Evolutionary conservation across 2,329 filamentous ascomycete species (phyloP), one percentile per base, ranked within the genome.

Genomic region (Fusarium globosum): DNA sequence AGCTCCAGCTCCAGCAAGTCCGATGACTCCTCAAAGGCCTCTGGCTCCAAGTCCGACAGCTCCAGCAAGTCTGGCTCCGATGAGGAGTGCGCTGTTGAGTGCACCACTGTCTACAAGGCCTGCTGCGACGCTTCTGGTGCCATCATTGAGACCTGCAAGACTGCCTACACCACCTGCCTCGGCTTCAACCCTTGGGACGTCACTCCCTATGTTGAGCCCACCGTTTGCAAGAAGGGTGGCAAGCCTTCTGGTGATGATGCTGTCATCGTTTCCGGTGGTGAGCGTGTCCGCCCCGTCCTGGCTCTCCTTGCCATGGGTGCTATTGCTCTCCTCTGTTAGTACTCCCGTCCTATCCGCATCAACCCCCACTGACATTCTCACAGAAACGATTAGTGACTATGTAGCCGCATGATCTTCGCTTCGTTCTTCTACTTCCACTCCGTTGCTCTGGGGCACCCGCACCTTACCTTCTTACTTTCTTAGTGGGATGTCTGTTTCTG

Each of bases 271-370:
- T 68, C 45, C 26, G 61, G 71, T 13, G 61, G 71, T 28, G 71
- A 73, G 45, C 55, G 45, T 23, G 49, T 73, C 38, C 70, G 67
- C 56, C 71, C 71, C 18, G 71, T 61, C 28, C 71, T 73, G 52
- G 70, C 67, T 45, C 71, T 73, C 36, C 48, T 73, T 55, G 67
- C 46, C 23, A 45, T 73, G 39, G 71, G 71, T 51, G 61, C 58
- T n/a, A 21, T 71, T n/a, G 70, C 66, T 56, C 71, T 73, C 28
- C 53, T 73, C 30, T 73, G 71, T 73, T 39, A 73, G 71, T 73
- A 39, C 15, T 7, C 11, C 28, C 2, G 4, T 15, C 10, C 21
- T 18, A 20, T 26, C 2, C 4, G 4, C 2, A 2, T 10, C 33
- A 35, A 14, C 18, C 13, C 9, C 2, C 4, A 21, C 71, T 73